Conservation (phyloP, 2,329 filamentous ascomycete species). For the Rutstroemia sp. region DNA sequence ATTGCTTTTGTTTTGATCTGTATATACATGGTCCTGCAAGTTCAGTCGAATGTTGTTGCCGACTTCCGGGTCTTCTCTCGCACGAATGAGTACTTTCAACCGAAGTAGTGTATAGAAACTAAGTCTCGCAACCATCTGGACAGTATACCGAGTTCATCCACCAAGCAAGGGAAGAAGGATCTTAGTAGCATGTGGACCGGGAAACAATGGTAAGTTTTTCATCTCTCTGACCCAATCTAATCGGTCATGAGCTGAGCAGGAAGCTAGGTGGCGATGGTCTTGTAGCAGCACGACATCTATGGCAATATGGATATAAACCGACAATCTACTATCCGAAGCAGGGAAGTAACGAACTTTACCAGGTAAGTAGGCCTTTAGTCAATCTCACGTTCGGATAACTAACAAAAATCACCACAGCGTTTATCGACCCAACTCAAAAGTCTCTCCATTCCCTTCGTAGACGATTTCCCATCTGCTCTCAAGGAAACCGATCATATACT, state of each 20-base stretch:
- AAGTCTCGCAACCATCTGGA: neutral
- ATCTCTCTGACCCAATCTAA: neutral
- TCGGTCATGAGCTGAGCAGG: too few relatives aligned
- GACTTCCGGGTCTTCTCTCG: neutral
- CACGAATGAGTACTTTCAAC: too few relatives aligned
- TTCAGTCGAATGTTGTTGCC: neutral
- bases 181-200: constrained; percentile 85
- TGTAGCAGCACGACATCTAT: constrained; percentile 85
- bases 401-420: constrained; percentile 43
- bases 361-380: constrained; percentile 41
- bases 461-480: constrained; percentile 67
- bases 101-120: neutral
- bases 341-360: constrained; percentile 82
- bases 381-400: neutral
- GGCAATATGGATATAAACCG: constrained; percentile 85
- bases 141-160: constrained; percentile 81
- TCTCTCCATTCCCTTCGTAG: constrained; percentile 73
- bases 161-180: constrained; percentile 62
- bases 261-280: constrained; percentile 78
- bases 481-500: constrained; percentile 69
- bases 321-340: constrained; percentile 90
- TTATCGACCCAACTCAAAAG: constrained; percentile 78
- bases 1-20: neutral
- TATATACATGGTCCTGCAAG: neutral
- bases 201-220: constrained; percentile 52